phyloP scores from a whole-genome alignment of 176 grass and related monocot species.

The Thalia dealbata region DNA sequence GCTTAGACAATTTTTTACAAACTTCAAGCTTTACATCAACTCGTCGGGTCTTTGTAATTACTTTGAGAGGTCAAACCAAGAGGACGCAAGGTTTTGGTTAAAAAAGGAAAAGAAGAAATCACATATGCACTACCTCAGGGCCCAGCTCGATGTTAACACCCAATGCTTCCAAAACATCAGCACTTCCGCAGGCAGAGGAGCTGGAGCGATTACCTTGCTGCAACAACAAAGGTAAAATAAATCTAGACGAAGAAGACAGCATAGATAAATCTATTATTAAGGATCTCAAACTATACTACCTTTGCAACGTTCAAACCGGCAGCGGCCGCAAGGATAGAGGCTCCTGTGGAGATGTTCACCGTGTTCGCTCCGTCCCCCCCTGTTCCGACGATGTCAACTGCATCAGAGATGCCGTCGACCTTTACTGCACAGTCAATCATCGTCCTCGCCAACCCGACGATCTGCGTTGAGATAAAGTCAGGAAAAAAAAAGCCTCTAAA shows the following conservation, averaged over 20 bases:
- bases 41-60: no score
- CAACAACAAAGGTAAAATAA: neutral
- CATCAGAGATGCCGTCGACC: constrained; percentile 53
- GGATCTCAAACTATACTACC: constrained; percentile 17
- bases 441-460: constrained; percentile 76
- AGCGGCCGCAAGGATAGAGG: constrained; percentile 73
- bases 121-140: constrained; percentile 46
- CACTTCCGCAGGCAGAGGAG: constrained; percentile 93
- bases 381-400: constrained; percentile 87
- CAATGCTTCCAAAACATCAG: constrained; percentile 74
- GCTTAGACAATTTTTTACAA: no score
- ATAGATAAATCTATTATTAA: neutral
- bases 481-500: neutral
- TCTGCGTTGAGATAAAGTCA: constrained; percentile 25
- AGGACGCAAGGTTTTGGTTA: no score
- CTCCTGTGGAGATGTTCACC: constrained; percentile 96
- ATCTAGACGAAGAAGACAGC: neutral
- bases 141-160: constrained; percentile 83
- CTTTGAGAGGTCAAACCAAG: no score
- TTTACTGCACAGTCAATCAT: constrained; percentile 55
- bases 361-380: constrained; percentile 85
- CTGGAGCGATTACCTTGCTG: constrained; percentile 95
- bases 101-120: neutral
- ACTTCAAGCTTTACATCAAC: no score
- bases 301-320: constrained; percentile 83